phyloP scores from a whole-genome alignment of 257 asterid species.

The Solanum chilense region DNA sequence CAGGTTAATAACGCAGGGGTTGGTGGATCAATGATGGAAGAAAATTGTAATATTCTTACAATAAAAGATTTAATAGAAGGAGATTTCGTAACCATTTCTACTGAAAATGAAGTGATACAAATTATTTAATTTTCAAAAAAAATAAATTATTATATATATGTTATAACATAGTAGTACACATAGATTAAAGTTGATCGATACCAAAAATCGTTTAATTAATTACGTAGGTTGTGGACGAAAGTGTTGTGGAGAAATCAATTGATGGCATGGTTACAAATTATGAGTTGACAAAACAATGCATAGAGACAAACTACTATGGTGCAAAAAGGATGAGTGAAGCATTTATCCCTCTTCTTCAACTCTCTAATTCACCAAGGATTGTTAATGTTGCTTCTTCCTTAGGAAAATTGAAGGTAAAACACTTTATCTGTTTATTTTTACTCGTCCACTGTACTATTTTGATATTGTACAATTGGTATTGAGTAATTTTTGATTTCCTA shows the following conservation, averaged over 20 bases:
- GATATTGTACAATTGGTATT: no score
- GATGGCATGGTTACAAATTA: slow-evolving; percentile 8
- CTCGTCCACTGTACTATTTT: no score
- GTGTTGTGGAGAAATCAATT: slow-evolving; percentile 5
- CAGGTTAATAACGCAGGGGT: no score
- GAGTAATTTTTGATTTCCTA: neutral
- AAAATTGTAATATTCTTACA: no score
- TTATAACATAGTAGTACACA: no score
- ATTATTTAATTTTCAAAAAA: no score
- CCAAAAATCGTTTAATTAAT: neutral
- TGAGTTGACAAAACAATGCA: slow-evolving; percentile 24
- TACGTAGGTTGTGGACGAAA: slow-evolving; percentile 1
- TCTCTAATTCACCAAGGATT: slow-evolving; percentile 45
- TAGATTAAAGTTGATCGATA: neutral
- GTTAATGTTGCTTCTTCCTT: slow-evolving; percentile 33
- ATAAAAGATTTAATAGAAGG: no score
- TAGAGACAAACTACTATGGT: slow-evolving; percentile 46
- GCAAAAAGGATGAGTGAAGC: slow-evolving; percentile 43
- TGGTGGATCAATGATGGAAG: no score
- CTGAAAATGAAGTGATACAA: no score
- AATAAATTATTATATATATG: no score
- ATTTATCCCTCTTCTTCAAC: slow-evolving; percentile 40
- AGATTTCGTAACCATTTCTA: no score
- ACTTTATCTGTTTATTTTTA: no score
- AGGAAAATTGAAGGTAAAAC: slow-evolving; percentile 27